phyloP scores from a whole-genome alignment of 2,329 filamentous ascomycete genomes.

The Apiospora kogelbergensis region DNA sequence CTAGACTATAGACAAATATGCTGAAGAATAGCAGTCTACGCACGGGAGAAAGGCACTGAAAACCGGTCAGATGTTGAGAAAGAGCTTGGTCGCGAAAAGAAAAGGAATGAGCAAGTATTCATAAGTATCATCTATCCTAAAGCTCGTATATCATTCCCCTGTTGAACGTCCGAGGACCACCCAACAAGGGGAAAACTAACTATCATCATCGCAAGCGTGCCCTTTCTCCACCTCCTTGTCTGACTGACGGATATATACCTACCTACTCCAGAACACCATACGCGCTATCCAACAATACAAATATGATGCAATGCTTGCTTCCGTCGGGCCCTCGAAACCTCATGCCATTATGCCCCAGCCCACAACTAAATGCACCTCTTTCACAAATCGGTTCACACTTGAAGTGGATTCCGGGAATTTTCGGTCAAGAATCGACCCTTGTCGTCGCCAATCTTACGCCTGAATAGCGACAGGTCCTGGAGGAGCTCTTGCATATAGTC shows the following conservation, averaged over 20 bases:
- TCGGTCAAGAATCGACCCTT: constrained; percentile 68
- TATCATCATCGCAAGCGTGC: not conserved
- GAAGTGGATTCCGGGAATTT: constrained; percentile 53
- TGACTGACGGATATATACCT: not conserved
- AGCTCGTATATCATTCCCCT: not conserved
- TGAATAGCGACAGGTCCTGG: constrained; percentile 76
- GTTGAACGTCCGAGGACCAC: not conserved
- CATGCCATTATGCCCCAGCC: not conserved
- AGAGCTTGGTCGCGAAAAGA: not conserved
- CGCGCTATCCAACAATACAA: constrained; percentile 3
- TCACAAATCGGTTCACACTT: constrained; percentile 41
- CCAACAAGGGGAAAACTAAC: not conserved
- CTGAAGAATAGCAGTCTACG: not conserved
- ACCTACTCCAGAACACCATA: constrained; percentile 21
- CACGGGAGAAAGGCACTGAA: not conserved
- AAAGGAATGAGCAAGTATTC: not conserved
- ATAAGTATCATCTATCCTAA: constrained; percentile 6
- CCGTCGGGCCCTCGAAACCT: not conserved
- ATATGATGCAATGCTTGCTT: not conserved
- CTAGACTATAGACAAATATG: not conserved
- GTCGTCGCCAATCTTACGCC: constrained; percentile 84
- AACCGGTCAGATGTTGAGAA: not conserved
- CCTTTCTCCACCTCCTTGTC: not conserved
- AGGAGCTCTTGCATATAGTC: constrained; percentile 83
- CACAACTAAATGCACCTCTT: not conserved